Conservation (phyloP, 2,329 filamentous ascomycete genomes). For the Alternaria metachromatica region DNA sequence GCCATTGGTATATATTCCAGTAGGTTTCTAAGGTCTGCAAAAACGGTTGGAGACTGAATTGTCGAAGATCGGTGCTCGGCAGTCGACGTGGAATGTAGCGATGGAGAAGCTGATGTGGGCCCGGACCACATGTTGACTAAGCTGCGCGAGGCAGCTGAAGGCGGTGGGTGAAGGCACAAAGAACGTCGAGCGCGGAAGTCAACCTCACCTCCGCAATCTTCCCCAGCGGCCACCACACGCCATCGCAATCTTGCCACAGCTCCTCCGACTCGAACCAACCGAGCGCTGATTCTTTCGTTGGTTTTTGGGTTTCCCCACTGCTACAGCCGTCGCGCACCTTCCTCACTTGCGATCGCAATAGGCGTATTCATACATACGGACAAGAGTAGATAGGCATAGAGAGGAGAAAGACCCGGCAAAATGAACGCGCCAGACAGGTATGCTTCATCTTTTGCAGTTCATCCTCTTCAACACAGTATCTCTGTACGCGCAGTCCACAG, state of each 20-base stretch:
- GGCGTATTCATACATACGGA: background rate
- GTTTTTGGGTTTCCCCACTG: background rate
- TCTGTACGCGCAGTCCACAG: constrained; percentile 10
- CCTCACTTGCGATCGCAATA: constrained; percentile 5
- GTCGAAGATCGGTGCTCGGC: background rate
- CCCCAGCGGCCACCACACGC: background rate
- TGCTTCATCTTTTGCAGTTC: constrained; percentile 8
- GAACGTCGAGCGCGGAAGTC: constrained; percentile 14
- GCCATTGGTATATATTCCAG: background rate
- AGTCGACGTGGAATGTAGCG: background rate
- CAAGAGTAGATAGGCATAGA: constrained; percentile 5
- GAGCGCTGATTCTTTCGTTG: background rate
- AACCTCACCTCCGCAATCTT: constrained; percentile 15
- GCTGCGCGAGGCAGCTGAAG: constrained; percentile 10
- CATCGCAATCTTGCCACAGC: background rate
- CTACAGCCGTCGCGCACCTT: background rate
- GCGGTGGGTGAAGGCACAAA: constrained; percentile 29
- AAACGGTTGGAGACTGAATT: background rate
- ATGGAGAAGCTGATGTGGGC: background rate
- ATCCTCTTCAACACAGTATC: background rate
- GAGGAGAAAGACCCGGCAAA: constrained; percentile 16
- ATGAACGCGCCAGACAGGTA: constrained; percentile 52
- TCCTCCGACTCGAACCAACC: background rate
- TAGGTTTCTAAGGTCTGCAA: background rate
- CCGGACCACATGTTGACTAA: background rate